Conservation (phyloP, 140 eudicot genomes). For the Cichorium intybus region DNA sequence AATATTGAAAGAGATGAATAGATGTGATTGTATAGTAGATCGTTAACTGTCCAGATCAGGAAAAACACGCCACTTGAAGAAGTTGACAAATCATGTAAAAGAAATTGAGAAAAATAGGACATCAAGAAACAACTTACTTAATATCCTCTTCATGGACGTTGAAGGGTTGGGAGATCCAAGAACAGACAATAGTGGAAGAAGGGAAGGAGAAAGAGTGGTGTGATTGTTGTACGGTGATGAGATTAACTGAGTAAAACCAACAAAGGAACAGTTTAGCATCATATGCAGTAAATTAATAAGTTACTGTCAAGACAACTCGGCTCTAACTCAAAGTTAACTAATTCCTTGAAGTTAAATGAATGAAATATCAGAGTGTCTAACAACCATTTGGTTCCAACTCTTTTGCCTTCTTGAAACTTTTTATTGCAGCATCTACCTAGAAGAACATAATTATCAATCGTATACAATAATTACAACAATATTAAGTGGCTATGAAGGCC, state of each 20-base stretch:
- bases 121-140: constrained; percentile 70
- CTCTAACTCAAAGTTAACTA: too few relatives aligned
- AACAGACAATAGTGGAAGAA: constrained; percentile 1
- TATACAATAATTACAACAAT: too few relatives aligned
- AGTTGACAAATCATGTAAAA: not conserved
- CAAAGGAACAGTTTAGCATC: constrained; percentile 23
- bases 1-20: not conserved
- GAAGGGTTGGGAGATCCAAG: constrained; percentile 23
- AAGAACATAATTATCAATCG: too few relatives aligned
- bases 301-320: too few relatives aligned
- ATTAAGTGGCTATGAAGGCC: too few relatives aligned
- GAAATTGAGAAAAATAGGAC: not conserved
- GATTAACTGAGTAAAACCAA: constrained; percentile 42
- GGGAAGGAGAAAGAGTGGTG: constrained; percentile 23
- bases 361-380: too few relatives aligned
- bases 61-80: constrained; percentile 6
- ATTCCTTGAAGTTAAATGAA: too few relatives aligned
- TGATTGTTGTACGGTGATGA: constrained; percentile 37
- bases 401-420: too few relatives aligned
- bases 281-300: too few relatives aligned
- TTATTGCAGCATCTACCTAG: too few relatives aligned
- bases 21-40: not conserved
- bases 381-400: too few relatives aligned
- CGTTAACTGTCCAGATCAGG: constrained; percentile 19
- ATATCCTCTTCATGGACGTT: constrained; percentile 73